These are phyloP conservation scores for sorghum (Sorghum bicolor) DNA, from an alignment of 176 grass and related monocot species.

Conservation along the genomic window Sorghum_bicolor_NCBIv3 NC_012875.2:54996001-54996500, in stretches of 20 bases:
- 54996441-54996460: too few species aligned
- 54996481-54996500: too few species aligned
- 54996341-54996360: neutral
- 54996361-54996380: too few species aligned
- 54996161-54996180: neutral
- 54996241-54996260: neutral
- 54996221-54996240: neutral
- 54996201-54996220: neutral
- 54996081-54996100: conserved; percentile 26
- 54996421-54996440: too few species aligned
- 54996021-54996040: neutral
- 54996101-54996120: neutral
- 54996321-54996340: neutral
- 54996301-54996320: neutral
- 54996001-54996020: neutral
- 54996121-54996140: neutral
- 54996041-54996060: neutral
- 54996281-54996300: too few species aligned
- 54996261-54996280: neutral
- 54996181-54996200: neutral
- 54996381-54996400: too few species aligned
- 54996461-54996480: too few species aligned
- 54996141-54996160: neutral
- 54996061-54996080: neutral
- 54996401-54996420: too few species aligned